Evolutionary conservation across 2,329 filamentous ascomycete genomes (phyloP).

Genomic region (Clonostachys chloroleuca): DNA sequence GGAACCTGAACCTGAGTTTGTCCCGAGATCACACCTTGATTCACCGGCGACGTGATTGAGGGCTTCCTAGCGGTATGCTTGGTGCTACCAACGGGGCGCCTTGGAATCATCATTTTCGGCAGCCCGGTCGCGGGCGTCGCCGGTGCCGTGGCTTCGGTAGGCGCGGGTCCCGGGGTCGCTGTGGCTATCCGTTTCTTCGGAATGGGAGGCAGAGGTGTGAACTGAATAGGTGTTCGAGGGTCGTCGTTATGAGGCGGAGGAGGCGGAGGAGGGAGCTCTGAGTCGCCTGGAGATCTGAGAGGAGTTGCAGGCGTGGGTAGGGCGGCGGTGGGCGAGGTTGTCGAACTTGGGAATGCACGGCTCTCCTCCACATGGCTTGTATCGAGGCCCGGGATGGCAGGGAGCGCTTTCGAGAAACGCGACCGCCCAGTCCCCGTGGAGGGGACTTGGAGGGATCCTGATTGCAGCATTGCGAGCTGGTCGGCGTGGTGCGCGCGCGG

Average conservation of each 20-base stretch:
- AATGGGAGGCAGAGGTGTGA: slow-evolving; percentile 6
- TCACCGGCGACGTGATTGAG: too few species aligned
- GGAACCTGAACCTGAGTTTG: background rate
- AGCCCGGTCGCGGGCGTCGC: background rate
- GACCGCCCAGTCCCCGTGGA: slow-evolving; percentile 33
- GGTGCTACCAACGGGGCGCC: slow-evolving; percentile 2
- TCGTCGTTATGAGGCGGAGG: slow-evolving; percentile 11
- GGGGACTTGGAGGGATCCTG: slow-evolving; percentile 1
- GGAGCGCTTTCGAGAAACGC: slow-evolving; percentile 55
- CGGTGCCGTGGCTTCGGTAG: background rate
- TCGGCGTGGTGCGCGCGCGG: background rate
- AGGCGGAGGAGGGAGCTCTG: slow-evolving; percentile 11
- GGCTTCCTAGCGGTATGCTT: background rate
- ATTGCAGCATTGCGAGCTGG: slow-evolving; percentile 1
- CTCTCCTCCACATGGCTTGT: background rate
- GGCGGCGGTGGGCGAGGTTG: background rate
- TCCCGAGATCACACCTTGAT: background rate
- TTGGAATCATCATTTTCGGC: slow-evolving; percentile 2
- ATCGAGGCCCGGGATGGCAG: slow-evolving; percentile 32
- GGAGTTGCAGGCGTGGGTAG: too few species aligned
- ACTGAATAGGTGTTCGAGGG: slow-evolving; percentile 2
- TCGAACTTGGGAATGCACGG: background rate
- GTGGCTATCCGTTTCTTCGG: slow-evolving; percentile 8
- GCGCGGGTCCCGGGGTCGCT: background rate
- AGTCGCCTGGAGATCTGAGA: too few species aligned